These are phyloP conservation scores for Spiromastix sp. DNA, from an alignment of 2,329 filamentous ascomycete species.

Conservation along the genomic window DNA sequence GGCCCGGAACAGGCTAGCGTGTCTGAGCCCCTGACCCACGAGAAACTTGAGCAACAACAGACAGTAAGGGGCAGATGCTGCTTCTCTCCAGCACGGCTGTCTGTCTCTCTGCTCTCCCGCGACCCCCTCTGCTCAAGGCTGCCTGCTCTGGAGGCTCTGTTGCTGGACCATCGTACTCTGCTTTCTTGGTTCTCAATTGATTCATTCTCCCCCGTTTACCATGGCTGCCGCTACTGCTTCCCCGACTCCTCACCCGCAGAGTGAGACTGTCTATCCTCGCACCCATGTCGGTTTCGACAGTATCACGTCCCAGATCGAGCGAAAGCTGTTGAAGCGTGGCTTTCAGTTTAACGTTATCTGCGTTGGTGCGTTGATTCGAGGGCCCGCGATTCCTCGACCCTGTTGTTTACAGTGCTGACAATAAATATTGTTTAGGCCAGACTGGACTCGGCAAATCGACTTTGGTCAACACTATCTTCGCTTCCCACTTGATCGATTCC, in stretches of 20 bases:
- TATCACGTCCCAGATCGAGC: constrained; percentile 98
- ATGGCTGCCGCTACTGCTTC: constrained; percentile 10
- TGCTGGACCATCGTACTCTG: no score
- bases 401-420: neutral
- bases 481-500: constrained; percentile 96
- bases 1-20: constrained; percentile 19
- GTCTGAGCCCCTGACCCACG: constrained; percentile 25
- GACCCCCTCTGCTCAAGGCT: neutral
- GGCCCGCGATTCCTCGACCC: neutral
- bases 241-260: constrained; percentile 30
- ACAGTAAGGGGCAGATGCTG: neutral
- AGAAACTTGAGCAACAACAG: constrained; percentile 15
- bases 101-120: neutral
- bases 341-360: constrained; percentile 99
- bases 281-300: constrained; percentile 99
- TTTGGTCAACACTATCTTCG: constrained; percentile 99
- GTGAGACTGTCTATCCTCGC: constrained; percentile 63
- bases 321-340: constrained; percentile 97
- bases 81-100: neutral
- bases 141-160: no score
- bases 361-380: constrained; percentile 62
- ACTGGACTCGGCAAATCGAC: constrained; percentile 98
- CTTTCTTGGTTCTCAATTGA: neutral
- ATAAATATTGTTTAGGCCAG: constrained; percentile 57
- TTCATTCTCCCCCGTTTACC: constrained; percentile 2